Conservation (phyloP, 805 yeast species). For the Wickerhamiella kurtzmanii region DNA sequence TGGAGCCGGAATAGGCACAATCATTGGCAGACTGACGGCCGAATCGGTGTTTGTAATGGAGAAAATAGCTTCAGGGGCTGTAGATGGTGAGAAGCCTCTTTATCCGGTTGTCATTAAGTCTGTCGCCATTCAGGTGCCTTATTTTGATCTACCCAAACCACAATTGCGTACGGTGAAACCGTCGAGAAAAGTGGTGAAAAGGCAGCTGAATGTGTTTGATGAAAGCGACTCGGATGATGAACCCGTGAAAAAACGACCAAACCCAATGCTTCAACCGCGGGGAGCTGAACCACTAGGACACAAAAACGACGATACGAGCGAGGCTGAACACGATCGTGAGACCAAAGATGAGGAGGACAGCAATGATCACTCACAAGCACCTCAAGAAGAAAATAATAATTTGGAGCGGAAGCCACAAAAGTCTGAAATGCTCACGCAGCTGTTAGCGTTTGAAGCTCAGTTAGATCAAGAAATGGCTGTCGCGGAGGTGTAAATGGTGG, state of each 20-base stretch:
- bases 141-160: constrained; percentile 27
- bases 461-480: neutral
- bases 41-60: constrained; percentile 31
- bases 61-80: constrained; percentile 35
- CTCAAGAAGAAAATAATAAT: too few relatives aligned
- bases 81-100: constrained; percentile 33
- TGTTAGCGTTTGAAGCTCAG: neutral
- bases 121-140: constrained; percentile 34
- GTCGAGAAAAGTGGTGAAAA: constrained; percentile 2
- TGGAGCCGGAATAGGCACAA: constrained; percentile 31
- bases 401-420: neutral
- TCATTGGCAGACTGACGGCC: constrained; percentile 48
- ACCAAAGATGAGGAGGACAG: too few relatives aligned
- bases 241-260: constrained; percentile 3
- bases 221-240: constrained; percentile 29
- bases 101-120: constrained; percentile 37
- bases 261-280: neutral
- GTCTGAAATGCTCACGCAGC: neutral
- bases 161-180: too few relatives aligned
- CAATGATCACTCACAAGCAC: too few relatives aligned
- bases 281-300: neutral
- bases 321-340: too few relatives aligned
- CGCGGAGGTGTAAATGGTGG: too few relatives aligned
- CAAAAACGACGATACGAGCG: too few relatives aligned
- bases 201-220: constrained; percentile 20